Percentiles rank a stretch among this genome's conserved stretches.
Evolutionary conservation across 768 basidiomycete species (phyloP).

Genomic region (Dentipellis fragilis): DNA sequence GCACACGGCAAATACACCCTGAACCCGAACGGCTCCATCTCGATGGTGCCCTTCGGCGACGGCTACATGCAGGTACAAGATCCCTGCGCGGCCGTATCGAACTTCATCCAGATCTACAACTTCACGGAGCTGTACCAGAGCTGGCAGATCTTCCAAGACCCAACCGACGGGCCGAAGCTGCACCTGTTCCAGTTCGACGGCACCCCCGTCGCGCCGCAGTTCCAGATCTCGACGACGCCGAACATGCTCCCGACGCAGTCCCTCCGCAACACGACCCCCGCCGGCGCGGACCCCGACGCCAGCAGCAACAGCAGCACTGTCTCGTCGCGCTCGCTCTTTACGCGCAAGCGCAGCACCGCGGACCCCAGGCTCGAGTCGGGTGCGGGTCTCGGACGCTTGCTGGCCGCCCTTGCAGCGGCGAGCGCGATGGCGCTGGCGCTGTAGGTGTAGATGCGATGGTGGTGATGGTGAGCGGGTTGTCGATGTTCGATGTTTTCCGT

Average conservation of each 20-base stretch:
- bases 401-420: not conserved
- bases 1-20: conserved; percentile 73
- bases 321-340: not conserved
- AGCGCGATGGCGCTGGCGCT: not conserved
- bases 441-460: not conserved
- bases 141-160: conserved; percentile 73
- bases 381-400: not conserved
- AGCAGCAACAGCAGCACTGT: not conserved
- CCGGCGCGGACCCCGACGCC: not conserved
- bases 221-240: conserved; percentile 57
- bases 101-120: conserved; percentile 82
- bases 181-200: conserved; percentile 78
- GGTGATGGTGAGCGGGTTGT: too few species aligned
- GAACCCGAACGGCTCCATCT: conserved; percentile 70
- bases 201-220: conserved; percentile 60
- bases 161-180: conserved; percentile 50
- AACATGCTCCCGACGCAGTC: conserved; percentile 76
- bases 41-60: conserved; percentile 66
- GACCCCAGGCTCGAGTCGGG: not conserved
- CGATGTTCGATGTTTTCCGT: too few species aligned
- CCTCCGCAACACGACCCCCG: conserved; percentile 38
- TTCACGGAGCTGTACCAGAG: conserved; percentile 49
- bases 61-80: conserved; percentile 94
- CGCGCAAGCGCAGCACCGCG: not conserved
- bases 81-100: conserved; percentile 81